Evolutionary conservation across 495 filamentous ascomycete genomes (phyloP).

Genomic region (Tuber borchii): DNA sequence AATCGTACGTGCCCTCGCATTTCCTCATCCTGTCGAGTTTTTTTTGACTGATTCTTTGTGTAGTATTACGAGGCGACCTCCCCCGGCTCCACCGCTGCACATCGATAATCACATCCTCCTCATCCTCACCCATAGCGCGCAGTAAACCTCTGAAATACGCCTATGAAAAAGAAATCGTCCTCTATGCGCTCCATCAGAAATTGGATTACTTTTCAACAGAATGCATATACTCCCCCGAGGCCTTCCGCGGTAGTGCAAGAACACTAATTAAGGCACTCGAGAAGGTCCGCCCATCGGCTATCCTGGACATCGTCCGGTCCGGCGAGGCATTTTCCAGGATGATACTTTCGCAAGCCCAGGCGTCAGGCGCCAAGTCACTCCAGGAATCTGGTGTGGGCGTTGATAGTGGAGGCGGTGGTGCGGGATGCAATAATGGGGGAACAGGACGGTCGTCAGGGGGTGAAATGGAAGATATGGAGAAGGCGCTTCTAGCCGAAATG

Average conservation of each 20-base stretch:
- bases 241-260: conserved; percentile 89
- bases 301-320: conserved; percentile 87
- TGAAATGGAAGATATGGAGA: conserved; percentile 93
- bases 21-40: neutral
- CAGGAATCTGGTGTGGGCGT: conserved; percentile 15
- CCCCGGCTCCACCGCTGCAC: conserved; percentile 81
- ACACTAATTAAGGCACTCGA: conserved; percentile 92
- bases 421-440: conserved; percentile 69
- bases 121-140: conserved; percentile 70
- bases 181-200: conserved; percentile 93
- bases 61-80: conserved; percentile 75
- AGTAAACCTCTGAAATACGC: conserved; percentile 97
- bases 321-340: conserved; percentile 92
- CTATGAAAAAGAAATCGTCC: conserved; percentile 97
- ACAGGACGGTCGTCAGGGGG: conserved; percentile 53
- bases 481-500: conserved; percentile 63
- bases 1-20: conserved; percentile 49
- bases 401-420: conserved; percentile 56
- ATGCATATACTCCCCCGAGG: conserved; percentile 96
- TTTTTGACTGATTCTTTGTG: conserved; percentile 12
- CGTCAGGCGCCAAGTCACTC: neutral
- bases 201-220: conserved; percentile 97
- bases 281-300: conserved; percentile 83
- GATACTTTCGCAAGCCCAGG: conserved; percentile 52
- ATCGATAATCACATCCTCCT: conserved; percentile 79